These are phyloP conservation scores for Rhododendron kiyosumense DNA, from an alignment of 148 eudicot genomes.

Conservation along the genomic window DNA sequence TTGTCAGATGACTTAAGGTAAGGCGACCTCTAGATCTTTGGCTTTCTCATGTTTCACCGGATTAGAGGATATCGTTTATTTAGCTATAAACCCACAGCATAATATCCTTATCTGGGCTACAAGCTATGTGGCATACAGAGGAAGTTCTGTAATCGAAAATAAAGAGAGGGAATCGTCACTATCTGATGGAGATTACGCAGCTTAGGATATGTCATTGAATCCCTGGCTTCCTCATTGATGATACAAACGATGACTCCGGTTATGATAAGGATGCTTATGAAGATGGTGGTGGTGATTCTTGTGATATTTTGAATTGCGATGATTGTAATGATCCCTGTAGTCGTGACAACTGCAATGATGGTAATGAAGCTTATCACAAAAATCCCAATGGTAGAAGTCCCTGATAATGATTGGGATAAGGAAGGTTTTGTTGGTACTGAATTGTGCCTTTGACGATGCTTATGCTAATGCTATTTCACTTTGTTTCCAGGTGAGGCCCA, in stretches of 20 bases:
- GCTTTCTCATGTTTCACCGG: not conserved
- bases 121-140: not conserved
- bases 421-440: not conserved
- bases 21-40: not conserved
- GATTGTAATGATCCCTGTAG: not conserved
- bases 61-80: not conserved
- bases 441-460: slow-evolving; percentile 21
- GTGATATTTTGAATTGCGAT: not conserved
- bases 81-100: not conserved
- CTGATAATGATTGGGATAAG: not conserved
- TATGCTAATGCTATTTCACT: slow-evolving; percentile 34
- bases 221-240: slow-evolving; percentile 22
- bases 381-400: not conserved
- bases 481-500: slow-evolving; percentile 61
- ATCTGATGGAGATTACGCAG: not conserved
- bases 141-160: not conserved
- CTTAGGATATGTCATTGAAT: slow-evolving; percentile 15
- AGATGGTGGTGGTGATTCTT: not conserved
- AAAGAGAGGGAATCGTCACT: not conserved
- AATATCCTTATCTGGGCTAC: not conserved
- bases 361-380: not conserved
- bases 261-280: not conserved
- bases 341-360: not conserved
- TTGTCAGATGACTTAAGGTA: not conserved
- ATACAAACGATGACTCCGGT: not conserved